phyloP scores from a whole-genome alignment of 2,329 filamentous ascomycete species.

The Truncatella angustata region DNA sequence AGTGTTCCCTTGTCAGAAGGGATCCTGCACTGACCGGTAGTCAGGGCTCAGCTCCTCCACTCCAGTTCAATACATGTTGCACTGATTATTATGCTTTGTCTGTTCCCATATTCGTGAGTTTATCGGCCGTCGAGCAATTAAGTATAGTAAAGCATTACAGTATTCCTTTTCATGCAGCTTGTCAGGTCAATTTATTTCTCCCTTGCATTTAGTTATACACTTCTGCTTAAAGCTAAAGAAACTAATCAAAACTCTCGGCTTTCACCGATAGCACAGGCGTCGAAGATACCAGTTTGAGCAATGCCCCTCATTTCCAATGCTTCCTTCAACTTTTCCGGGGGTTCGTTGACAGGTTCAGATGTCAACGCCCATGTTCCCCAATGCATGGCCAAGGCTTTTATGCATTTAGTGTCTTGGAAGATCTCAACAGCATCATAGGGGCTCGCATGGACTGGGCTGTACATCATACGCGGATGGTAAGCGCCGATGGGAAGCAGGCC shows the following conservation, averaged over 20 bases:
- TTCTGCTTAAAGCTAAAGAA: background rate
- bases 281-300: slow-evolving; percentile 71
- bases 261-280: slow-evolving; percentile 81
- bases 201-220: no score
- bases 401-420: slow-evolving; percentile 78
- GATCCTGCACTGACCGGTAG: background rate
- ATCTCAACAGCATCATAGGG: slow-evolving; percentile 88
- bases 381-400: slow-evolving; percentile 81
- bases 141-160: no score
- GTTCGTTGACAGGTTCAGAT: slow-evolving; percentile 80
- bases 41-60: background rate
- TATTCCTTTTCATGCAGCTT: no score
- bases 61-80: no score
- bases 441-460: slow-evolving; percentile 81
- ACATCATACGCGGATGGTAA: slow-evolving; percentile 70
- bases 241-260: slow-evolving; percentile 66
- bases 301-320: slow-evolving; percentile 68
- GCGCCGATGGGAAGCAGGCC: slow-evolving; percentile 93
- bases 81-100: no score
- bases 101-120: no score
- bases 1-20: background rate
- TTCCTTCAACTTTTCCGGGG: slow-evolving; percentile 68
- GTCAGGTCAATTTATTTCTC: no score
- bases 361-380: slow-evolving; percentile 92
- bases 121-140: no score